Evolutionary conservation across 148 eudicot genomes (phyloP), one percentile per base, ranked within the genome.

Genomic region (Cornus florida): DNA sequence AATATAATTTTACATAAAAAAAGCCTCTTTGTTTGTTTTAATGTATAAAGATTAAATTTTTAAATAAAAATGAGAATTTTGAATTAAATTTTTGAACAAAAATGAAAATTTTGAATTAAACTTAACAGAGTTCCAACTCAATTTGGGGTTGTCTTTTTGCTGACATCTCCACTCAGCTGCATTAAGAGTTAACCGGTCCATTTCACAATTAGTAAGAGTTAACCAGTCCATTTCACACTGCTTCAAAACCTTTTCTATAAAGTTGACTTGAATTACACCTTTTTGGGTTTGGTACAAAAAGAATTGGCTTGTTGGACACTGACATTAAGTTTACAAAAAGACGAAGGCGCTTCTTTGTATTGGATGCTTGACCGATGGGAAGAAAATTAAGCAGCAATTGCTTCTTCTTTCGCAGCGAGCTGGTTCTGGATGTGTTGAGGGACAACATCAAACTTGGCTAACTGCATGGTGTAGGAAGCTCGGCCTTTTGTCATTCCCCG

Each of bases 391-490:
- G 97, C 94, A 75, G 91, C 62, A 81, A 91, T 98, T 1, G 92
- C 78, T 84, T 96, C 95, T 83, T 89, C 98, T 77, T 96, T 93
- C 2, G 91, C 10, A 10, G 94, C 86, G 38, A 96, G 89, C 83
- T 92, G 98, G 88, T 90, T 92, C 87, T 96, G 99, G 75, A 96
- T 96, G 80, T 96, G 99, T 79, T 96, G 98, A 72, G 99, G 99
- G 59, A 96, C 99, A 3, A 91, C 95, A 1, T 93, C 99, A 41
- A 92, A 96, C 78, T 92, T 92, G 75, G 97, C 97, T 60, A 97
- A 81, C 85, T 92, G 97, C 98, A 97, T 97, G 7, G 88, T 84
- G 85, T 97, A 97, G 10, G 98, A 95, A 67, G 98, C 99, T 28
- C 99, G 94, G 3, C 99, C 99, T 82, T 95, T 93, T 59, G 99